Base-by-base conservation (phyloP, 2,329 filamentous ascomycete genomes). In the Myriosclerotinia curreyana region DNA sequence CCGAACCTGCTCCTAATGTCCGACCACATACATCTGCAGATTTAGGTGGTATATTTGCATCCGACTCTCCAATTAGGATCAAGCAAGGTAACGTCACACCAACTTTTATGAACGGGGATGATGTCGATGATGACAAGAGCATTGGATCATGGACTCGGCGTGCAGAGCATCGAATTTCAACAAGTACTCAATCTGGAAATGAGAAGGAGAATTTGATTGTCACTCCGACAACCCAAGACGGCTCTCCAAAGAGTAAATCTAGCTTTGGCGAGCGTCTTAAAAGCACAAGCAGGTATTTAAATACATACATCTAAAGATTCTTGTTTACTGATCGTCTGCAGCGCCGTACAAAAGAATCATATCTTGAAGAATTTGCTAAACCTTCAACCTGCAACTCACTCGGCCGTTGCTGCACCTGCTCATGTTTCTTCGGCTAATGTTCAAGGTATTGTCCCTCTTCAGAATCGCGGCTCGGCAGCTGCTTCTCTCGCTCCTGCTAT, bases 321-420 rank as follows among this genome's bases (percentile, higher is more conserved):
- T 36, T 28, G 22, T 52, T 64, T 54, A 64, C 51, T 53, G 44
- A 64, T 8, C 40, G 12, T n/a, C 42, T 73, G 70, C 42, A 55
- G 59, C 40, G 51, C 42, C 8, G 71, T 71, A n/a, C 67, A 72
- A 55, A 70, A 73, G 54, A 71, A 66, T n/a, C 62, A 70, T 40
- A 72, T 74, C 63, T 66, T 75, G 56, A 73, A 74, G 46, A 72
- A 70, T 50, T 73, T 75, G 68, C 66, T 75, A n/a, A 72, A 71
- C 38, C 66, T 65, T 52, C 55, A 66, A 34, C 68, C 67, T 53
- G 51, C 66, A 44, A 46, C 51, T 20, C 66, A 54, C 42, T 36
- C 63, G 53, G 44, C 69, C 9, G 69, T 72, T 64, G 66, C 72
- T 25, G 70, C 71, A 20, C 65, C 70, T 42, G 69, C 69, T 42